These are phyloP conservation scores for Chromera velia DNA, from an alignment of 73 alveolate genomes.

Conservation along the genomic window DNA sequence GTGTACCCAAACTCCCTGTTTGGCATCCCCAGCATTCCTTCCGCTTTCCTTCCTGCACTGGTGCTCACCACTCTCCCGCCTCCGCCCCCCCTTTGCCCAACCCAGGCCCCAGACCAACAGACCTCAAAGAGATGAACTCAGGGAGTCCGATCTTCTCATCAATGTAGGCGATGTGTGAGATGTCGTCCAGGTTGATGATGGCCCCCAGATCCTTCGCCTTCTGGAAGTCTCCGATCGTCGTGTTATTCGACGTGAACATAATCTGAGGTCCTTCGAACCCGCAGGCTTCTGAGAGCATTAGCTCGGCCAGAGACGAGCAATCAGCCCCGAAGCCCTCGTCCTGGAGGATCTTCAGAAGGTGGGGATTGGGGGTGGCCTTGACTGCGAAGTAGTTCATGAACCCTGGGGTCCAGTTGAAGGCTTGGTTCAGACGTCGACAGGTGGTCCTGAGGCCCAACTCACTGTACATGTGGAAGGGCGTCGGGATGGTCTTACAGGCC, in stretches of 20 bases:
- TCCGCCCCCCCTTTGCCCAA: too few species aligned
- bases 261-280: conserved; percentile 28
- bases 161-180: conserved; percentile 41
- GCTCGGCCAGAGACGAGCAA: conserved; percentile 25
- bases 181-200: conserved; percentile 45
- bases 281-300: conserved; percentile 16
- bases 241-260: conserved; percentile 48
- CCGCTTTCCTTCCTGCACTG: too few species aligned
- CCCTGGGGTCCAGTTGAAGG: conserved; percentile 43
- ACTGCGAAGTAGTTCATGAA: conserved; percentile 25
- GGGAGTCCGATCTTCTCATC: background rate
- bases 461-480: conserved; percentile 48
- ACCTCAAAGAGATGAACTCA: background rate
- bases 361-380: conserved; percentile 45
- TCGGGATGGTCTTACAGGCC: conserved; percentile 25
- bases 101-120: too few species aligned
- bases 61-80: too few species aligned
- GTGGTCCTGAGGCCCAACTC: conserved; percentile 38
- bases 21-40: too few species aligned
- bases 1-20: too few species aligned
- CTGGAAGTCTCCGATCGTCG: conserved; percentile 45
- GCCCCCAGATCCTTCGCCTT: conserved; percentile 35
- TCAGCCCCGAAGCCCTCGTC: conserved; percentile 47
- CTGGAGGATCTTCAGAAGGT: conserved; percentile 13
- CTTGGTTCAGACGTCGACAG: conserved; percentile 27